phyloP scores from a whole-genome alignment of 306 rosid species.

The Spatholobus suberectus region DNA sequence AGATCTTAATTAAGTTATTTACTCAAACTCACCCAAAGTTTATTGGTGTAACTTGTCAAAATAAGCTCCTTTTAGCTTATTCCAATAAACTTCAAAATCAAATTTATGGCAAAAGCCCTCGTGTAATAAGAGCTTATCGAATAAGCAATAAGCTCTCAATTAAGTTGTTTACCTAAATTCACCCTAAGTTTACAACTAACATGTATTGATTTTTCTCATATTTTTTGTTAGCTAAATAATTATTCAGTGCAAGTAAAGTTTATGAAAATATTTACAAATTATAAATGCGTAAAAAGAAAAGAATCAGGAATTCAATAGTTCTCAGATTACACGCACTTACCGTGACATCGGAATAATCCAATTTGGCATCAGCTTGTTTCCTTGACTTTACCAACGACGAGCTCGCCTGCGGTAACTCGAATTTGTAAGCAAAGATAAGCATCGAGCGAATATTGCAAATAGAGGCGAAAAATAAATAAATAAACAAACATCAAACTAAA shows the following conservation, averaged over 20 bases:
- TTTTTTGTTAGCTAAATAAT: neutral
- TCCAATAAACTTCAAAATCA: neutral
- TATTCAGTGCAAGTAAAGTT: neutral
- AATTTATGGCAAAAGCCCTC: neutral
- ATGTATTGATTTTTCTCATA: neutral
- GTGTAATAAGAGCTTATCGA: neutral
- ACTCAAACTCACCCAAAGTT: neutral
- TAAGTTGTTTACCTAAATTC: neutral
- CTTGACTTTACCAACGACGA: slow-evolving; percentile 79
- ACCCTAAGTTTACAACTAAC: neutral
- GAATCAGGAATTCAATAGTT: neutral
- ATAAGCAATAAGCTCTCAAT: neutral
- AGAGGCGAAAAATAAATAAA: neutral
- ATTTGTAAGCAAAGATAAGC: slow-evolving; percentile 16
- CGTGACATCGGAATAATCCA: slow-evolving; percentile 92
- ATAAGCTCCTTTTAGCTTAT: neutral
- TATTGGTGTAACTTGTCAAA: neutral
- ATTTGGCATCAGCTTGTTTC: slow-evolving; percentile 66
- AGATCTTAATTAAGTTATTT: neutral
- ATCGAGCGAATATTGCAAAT: neutral
- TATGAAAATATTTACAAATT: neutral
- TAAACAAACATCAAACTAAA: neutral
- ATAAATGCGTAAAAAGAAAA: neutral
- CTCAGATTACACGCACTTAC: slow-evolving; percentile 42
- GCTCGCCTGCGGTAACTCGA: slow-evolving; percentile 64